phyloP scores from a whole-genome alignment of 169 alveolate species.

The Perkinsus marinus region DNA sequence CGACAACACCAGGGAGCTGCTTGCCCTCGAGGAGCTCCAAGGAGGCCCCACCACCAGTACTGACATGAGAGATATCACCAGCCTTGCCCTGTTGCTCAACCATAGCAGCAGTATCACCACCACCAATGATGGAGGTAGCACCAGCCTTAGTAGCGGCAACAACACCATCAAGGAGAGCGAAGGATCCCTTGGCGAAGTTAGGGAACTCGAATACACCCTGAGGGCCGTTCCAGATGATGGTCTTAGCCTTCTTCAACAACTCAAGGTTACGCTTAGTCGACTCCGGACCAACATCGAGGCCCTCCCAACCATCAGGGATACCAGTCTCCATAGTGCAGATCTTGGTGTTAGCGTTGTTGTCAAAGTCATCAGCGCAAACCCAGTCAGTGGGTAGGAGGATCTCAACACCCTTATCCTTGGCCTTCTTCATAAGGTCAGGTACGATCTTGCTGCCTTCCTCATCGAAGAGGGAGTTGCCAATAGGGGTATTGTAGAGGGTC shows the following conservation, averaged over 20 bases:
- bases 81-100: slow-evolving; percentile 66
- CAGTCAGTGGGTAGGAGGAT: slow-evolving; percentile 79
- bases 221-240: slow-evolving; percentile 93
- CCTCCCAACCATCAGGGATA: slow-evolving; percentile 84
- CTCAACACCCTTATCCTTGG: slow-evolving; percentile 72
- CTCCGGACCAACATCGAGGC: slow-evolving; percentile 87
- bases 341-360: slow-evolving; percentile 56
- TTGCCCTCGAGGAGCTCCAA: slow-evolving; percentile 93
- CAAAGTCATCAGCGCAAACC: slow-evolving; percentile 66
- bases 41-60: slow-evolving; percentile 98
- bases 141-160: slow-evolving; percentile 71
- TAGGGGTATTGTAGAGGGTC: slow-evolving; percentile 50
- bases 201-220: slow-evolving; percentile 85
- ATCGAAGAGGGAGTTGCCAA: slow-evolving; percentile 80
- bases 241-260: slow-evolving; percentile 63
- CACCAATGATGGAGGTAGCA: slow-evolving; percentile 73
- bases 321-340: slow-evolving; percentile 66
- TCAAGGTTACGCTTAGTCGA: slow-evolving; percentile 51
- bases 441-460: slow-evolving; percentile 81
- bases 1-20: slow-evolving; percentile 85
- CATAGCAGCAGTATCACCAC: slow-evolving; percentile 89
- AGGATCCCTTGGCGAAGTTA: slow-evolving; percentile 72
- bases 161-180: slow-evolving; percentile 57
- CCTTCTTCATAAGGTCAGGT: slow-evolving; percentile 69
- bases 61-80: slow-evolving; percentile 73